Conservation (phyloP, 208 protist genomes). For the Polymyxa betae region DNA sequence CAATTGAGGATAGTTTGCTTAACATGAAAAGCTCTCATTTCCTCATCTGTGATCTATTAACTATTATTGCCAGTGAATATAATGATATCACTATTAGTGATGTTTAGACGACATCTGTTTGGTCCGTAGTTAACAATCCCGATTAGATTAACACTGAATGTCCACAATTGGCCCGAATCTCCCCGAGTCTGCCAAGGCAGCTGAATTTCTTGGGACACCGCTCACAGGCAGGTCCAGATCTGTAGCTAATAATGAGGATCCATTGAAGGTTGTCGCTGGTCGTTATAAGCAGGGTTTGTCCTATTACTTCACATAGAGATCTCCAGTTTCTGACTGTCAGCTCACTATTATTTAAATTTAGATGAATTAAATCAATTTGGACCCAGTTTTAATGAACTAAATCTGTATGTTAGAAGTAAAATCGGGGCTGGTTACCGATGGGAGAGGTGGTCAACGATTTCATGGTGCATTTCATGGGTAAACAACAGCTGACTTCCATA, state of each 20-base stretch:
- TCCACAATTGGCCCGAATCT: too few species aligned
- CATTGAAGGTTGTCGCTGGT: neutral
- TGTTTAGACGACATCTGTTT: too few species aligned
- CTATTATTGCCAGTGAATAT: too few species aligned
- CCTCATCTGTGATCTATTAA: too few species aligned
- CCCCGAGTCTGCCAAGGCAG: too few species aligned
- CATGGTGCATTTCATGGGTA: constrained; percentile 48
- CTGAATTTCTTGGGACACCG: neutral
- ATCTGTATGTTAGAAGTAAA: neutral
- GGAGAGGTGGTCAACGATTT: neutral
- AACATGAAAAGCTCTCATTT: too few species aligned
- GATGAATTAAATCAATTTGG: neutral
- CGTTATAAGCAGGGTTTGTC: neutral
- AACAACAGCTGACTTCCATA: neutral
- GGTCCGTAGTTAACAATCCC: too few species aligned
- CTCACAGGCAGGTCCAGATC: neutral
- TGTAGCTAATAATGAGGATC: too few species aligned
- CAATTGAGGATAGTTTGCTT: too few species aligned
- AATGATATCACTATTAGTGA: too few species aligned
- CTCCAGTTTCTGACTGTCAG: neutral
- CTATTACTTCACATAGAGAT: neutral
- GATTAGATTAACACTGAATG: too few species aligned
- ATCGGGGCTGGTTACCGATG: constrained; percentile 4
- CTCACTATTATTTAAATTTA: neutral
- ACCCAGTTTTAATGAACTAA: neutral